phyloP scores from a whole-genome alignment of 2,329 filamentous ascomycete species.

The Zymoseptoria pseudotritici region DNA sequence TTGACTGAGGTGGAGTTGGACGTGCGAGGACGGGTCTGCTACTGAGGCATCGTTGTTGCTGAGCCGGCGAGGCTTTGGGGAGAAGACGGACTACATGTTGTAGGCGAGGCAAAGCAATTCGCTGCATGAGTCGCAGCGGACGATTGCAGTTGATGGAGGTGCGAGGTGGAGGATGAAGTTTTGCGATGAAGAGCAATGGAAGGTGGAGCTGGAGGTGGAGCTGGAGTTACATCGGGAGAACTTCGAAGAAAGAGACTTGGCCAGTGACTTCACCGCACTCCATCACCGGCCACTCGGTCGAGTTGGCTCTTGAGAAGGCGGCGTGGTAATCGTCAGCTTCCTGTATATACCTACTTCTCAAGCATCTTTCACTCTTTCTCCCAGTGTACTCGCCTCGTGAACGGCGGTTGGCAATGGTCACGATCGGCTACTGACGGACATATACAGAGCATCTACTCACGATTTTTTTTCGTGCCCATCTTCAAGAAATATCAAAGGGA shows the following conservation, averaged over 20 bases:
- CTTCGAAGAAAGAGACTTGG: background rate
- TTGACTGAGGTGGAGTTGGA: background rate
- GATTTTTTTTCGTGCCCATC: background rate
- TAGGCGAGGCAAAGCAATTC: constrained; percentile 3
- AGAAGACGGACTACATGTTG: constrained; percentile 17
- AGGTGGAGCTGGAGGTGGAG: background rate
- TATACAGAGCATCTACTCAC: background rate
- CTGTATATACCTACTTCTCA: background rate
- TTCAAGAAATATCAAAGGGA: background rate
- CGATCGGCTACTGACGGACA: background rate
- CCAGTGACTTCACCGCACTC: background rate
- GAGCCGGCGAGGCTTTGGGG: background rate
- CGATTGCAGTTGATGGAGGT: background rate
- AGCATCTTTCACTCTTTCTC: background rate
- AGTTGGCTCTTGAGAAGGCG: background rate
- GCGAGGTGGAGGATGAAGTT: background rate
- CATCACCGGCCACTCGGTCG: background rate
- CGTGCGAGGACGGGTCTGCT: background rate
- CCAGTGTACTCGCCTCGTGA: background rate
- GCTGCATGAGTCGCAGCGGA: constrained; percentile 15
- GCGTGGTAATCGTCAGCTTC: background rate
- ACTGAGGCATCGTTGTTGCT: background rate
- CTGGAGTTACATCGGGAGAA: background rate
- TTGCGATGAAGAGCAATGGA: background rate
- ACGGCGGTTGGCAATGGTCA: background rate